phyloP scores from a whole-genome alignment of 2,329 filamentous ascomycete species.

The Myriosclerotinia curreyana region DNA sequence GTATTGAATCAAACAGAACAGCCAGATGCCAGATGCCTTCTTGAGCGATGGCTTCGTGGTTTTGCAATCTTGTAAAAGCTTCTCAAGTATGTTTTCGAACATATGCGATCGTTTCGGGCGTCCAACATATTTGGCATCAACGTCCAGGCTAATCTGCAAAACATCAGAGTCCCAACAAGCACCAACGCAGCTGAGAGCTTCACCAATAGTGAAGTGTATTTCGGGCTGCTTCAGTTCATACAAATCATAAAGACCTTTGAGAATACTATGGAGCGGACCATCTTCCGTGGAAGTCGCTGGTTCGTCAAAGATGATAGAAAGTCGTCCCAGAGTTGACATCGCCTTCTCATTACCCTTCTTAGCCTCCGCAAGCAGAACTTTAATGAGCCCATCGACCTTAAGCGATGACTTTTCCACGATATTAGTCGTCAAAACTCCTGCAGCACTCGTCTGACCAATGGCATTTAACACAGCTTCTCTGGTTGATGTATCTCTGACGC shows the following conservation, averaged over 20 bases:
- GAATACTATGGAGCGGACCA: slow-evolving; percentile 51
- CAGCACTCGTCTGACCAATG: slow-evolving; percentile 60
- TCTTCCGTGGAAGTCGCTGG: slow-evolving; percentile 39
- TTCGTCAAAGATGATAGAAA: slow-evolving; percentile 62
- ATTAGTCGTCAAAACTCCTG: slow-evolving; percentile 46
- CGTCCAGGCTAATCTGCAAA: slow-evolving; percentile 70
- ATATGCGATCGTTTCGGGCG: slow-evolving; percentile 44
- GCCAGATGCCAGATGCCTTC: slow-evolving; percentile 93
- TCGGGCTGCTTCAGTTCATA: slow-evolving; percentile 85
- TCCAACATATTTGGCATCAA: slow-evolving; percentile 54
- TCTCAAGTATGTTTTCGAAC: slow-evolving; percentile 52
- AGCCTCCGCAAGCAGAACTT: slow-evolving; percentile 63
- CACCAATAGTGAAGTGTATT: slow-evolving; percentile 85
- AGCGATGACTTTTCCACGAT: slow-evolving; percentile 29
- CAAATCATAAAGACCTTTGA: slow-evolving; percentile 68
- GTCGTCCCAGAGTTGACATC: slow-evolving; percentile 73
- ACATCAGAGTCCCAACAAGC: slow-evolving; percentile 81
- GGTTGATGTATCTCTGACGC: slow-evolving; percentile 53
- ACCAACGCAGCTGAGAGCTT: slow-evolving; percentile 76
- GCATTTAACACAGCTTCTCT: slow-evolving; percentile 56
- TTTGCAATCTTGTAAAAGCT: slow-evolving; percentile 72
- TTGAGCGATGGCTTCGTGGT: slow-evolving; percentile 84
- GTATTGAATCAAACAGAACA: slow-evolving; percentile 86
- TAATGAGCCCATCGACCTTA: slow-evolving; percentile 45
- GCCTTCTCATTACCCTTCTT: slow-evolving; percentile 80